Evolutionary conservation across 2,329 filamentous ascomycete genomes (phyloP), one percentile per base, ranked within the genome.

Genomic region (Amylocarpus encephaloides): DNA sequence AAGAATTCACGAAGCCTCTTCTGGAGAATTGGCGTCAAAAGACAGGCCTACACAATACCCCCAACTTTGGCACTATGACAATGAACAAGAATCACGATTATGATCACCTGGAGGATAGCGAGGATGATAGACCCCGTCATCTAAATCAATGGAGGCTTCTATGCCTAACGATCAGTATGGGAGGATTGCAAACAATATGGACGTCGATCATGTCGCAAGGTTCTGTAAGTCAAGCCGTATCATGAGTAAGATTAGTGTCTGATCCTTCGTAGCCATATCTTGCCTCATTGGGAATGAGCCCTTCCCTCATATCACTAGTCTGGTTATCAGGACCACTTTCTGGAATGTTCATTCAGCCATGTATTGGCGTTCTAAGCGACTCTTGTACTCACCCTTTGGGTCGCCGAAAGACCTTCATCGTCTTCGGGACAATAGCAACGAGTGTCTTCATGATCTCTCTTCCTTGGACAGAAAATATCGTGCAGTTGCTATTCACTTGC

Each of bases 301-400:
- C 47, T 1, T 33, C 47, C 5, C 13, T 49, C 6, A 44, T 49
- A 29, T 49, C 47, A 39, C 41, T 77, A 6, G 73, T 78, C 32
- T 78, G 75, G 75, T 74, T 77, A 19, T 75, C 75, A 18, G 75
- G 75, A 10, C 75, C 75, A 13, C 67, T 78, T 2, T 76, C 74
- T 13, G 75, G 75, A 40, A 71, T 71, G 2, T 64, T 78, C n/a
- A 72, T 77, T 5, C 75, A 78, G 56, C 75, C 75, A 6, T 76
- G 76, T 51, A 72, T 78, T 26, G 75, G 75, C 13, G 68, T 75
- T 57, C 73, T 73, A 58, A 77, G 75, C 49, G 75, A 78, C 62
- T 69, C 71, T 52, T 74, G 71, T 54, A 67, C 72, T 18, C 68
- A 68, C 18, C 66, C 65, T 32, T 76, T 71, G 68, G 75, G 75